Evolutionary conservation across 257 asterid genomes (phyloP), one percentile per base, ranked within the genome.

Genomic region (Salvia hispanica): DNA sequence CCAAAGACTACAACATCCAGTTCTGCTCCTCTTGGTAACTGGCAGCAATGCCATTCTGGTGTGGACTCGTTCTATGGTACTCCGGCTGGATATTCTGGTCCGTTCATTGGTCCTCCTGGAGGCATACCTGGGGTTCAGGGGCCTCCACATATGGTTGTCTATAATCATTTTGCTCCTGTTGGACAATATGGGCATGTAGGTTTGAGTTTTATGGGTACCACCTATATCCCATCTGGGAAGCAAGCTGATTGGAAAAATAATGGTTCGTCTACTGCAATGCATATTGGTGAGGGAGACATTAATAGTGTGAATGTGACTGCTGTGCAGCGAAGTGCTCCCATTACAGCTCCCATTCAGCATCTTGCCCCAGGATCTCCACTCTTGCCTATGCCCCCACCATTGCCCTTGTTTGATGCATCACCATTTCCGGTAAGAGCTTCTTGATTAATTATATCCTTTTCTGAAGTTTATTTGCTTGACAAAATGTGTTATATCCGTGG

Each of bases 121-220:
- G 88, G 91, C 47, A 86, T 92, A 67, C 85, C 90, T 65, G 99
- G 98, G 71, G 96, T 90, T 77, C 96, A 86, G 72, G 97, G 92
- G 12, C 86, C 91, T 33, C 96, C 97, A 1, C 98, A 92, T 71
- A 88, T 94, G 97, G 99, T 91, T 73, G 95, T 94, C 61, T 94
- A 91, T 61, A 91, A 94, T 73, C 99, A 91, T 85, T 94, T 94
- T 87, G 89, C 96, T 62, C 97, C 99, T 13, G 95, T 90, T 67
- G 96, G 96, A 72, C 99, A 88, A 70, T 94, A 84, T 59, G 97
- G 99, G 37, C 99, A 86, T 80, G 95, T 94, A 52, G 97, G 99
- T 75, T 79, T 94, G 84, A 91, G 97, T 83, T 91, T 88, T 75
- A 88, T 94, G 97, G 97, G 99, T 70, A 74, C 98, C 61, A 82